A percentile compares a stretch with the other conserved stretches of the same genome.
Conservation (phyloP, 1,284 basidiomycete species). For the Puccinia polysora region DNA sequence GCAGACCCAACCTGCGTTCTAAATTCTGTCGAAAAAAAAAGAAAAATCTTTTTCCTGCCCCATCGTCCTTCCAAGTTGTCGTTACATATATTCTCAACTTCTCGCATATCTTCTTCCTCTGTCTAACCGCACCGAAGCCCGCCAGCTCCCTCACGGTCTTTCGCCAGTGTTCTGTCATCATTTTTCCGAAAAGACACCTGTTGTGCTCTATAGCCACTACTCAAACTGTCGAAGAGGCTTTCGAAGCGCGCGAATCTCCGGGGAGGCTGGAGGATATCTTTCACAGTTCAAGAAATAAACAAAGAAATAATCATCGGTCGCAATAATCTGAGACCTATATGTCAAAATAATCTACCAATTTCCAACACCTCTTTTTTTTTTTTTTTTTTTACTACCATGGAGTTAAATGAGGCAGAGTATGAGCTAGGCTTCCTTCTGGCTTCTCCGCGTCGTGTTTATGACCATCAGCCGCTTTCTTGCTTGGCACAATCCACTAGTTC, state of each 20-base stretch:
- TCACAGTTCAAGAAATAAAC: slow-evolving; percentile 10
- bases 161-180: slow-evolving; percentile 8
- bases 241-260: slow-evolving; percentile 27
- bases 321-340: no score
- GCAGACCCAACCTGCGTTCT: neutral
- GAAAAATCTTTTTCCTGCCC: neutral
- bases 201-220: neutral
- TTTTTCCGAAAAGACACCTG: neutral
- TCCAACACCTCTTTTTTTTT: neutral
- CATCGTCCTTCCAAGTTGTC: neutral
- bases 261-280: slow-evolving; percentile 16
- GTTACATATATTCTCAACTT: slow-evolving; percentile 2
- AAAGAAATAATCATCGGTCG: no score
- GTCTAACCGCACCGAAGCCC: slow-evolving; percentile 16
- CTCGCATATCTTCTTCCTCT: neutral
- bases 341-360: neutral
- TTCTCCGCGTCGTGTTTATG: neutral
- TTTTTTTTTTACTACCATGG: slow-evolving; percentile 25
- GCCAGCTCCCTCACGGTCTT: slow-evolving; percentile 28
- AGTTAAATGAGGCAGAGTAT: slow-evolving; percentile 38
- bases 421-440: slow-evolving; percentile 7
- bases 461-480: neutral
- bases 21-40: neutral
- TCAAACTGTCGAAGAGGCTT: slow-evolving; percentile 10
- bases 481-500: slow-evolving; percentile 14